phyloP scores from a whole-genome alignment of 768 basidiomycete genomes.

The Agrocybe pediades region DNA sequence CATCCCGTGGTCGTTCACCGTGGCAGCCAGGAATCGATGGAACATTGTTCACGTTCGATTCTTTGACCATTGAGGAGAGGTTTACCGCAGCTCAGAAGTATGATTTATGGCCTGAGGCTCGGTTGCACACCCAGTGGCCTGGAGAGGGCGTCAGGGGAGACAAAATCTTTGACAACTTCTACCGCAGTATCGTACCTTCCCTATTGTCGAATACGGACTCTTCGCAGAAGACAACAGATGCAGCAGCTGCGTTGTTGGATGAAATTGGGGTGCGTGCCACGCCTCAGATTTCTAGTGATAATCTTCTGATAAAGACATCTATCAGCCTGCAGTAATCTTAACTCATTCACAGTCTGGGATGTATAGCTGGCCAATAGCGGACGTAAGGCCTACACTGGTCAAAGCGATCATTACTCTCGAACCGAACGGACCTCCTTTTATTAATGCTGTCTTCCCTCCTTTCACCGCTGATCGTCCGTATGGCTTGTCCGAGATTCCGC shows the following conservation, averaged over 20 bases:
- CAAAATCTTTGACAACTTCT: slow-evolving; percentile 45
- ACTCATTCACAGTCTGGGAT: slow-evolving; percentile 54
- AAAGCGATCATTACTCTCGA: slow-evolving; percentile 53
- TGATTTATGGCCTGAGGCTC: slow-evolving; percentile 47
- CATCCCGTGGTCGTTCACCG: slow-evolving; percentile 45
- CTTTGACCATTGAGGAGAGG: slow-evolving; percentile 35
- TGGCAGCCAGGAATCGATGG: slow-evolving; percentile 44
- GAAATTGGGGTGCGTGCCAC: slow-evolving; percentile 43
- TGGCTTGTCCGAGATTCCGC: slow-evolving; percentile 49
- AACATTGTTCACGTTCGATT: slow-evolving; percentile 26
- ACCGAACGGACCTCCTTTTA: slow-evolving; percentile 53
- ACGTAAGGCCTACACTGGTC: slow-evolving; percentile 43
- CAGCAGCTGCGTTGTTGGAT: slow-evolving; percentile 44
- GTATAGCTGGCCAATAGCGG: slow-evolving; percentile 51
- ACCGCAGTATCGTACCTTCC: slow-evolving; percentile 41
- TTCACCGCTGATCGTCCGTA: slow-evolving; percentile 38
- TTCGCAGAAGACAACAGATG: slow-evolving; percentile 39
- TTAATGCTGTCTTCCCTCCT: slow-evolving; percentile 37
- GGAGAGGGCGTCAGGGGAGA: slow-evolving; percentile 50
- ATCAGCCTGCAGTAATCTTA: slow-evolving; percentile 45
- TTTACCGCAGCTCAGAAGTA: slow-evolving; percentile 43
- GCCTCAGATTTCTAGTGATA: not conserved
- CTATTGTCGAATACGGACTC: slow-evolving; percentile 36
- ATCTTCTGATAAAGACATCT: not conserved
- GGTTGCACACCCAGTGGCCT: slow-evolving; percentile 53